Conservation (phyloP, 495 filamentous ascomycete genomes). For the Clohesyomyces aquaticus region DNA sequence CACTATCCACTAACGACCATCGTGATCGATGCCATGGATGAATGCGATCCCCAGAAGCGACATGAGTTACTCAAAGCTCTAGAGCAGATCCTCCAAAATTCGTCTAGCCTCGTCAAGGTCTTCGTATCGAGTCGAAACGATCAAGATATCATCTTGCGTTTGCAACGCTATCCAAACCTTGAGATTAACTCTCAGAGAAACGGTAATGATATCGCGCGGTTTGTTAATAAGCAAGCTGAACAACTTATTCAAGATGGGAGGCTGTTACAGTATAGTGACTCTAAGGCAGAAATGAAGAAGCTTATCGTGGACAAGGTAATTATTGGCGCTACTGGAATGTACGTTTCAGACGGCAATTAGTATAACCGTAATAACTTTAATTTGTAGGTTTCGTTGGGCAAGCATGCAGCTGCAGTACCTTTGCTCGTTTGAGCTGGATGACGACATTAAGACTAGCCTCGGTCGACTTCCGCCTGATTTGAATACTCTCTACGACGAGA, state of each 20-base stretch:
- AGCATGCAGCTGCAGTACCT: conserved; percentile 46
- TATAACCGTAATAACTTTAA: conserved; percentile 2
- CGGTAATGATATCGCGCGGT: conserved; percentile 43
- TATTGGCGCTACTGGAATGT: conserved; percentile 47
- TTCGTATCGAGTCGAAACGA: conserved; percentile 50
- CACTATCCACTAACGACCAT: conserved; percentile 43
- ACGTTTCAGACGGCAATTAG: conserved; percentile 14
- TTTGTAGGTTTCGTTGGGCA: conserved; percentile 48
- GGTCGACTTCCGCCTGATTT: conserved; percentile 42
- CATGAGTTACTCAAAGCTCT: conserved; percentile 46
- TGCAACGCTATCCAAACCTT: conserved; percentile 42
- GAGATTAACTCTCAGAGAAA: conserved; percentile 45
- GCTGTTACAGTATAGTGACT: conserved; percentile 12
- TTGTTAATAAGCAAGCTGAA: conserved; percentile 38
- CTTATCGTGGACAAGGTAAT: conserved; percentile 40
- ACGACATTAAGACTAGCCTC: conserved; percentile 35
- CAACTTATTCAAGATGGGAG: conserved; percentile 29
- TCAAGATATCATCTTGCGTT: conserved; percentile 43
- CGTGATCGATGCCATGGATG: conserved; percentile 55
- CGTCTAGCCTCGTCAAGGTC: conserved; percentile 47
- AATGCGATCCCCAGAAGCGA: conserved; percentile 47
- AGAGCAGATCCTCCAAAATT: conserved; percentile 39
- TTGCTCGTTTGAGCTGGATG: conserved; percentile 36
- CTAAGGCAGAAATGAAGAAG: conserved; percentile 29
- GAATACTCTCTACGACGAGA: conserved; percentile 38